phyloP scores from a whole-genome alignment of 352 stramenopile species.

The Phytophthora cajani region DNA sequence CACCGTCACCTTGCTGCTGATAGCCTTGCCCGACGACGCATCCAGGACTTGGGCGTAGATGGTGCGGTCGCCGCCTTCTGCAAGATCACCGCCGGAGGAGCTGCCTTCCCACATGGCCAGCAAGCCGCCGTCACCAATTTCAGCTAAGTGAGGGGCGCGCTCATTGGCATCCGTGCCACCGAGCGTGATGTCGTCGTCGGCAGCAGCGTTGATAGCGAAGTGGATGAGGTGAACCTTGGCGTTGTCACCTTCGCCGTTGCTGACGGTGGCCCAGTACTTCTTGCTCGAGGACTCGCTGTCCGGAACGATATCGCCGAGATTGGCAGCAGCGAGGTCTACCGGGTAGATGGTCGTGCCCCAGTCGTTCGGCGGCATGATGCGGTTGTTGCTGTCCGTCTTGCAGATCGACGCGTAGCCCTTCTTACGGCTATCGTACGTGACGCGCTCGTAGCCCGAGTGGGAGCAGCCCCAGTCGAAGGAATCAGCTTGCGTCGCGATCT shows the following conservation, averaged over 20 bases:
- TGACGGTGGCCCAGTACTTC: conserved; percentile 63
- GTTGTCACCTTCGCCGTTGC: conserved; percentile 39
- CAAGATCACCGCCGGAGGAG: conserved; percentile 37
- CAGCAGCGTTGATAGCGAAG: conserved; percentile 46
- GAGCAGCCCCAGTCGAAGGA: conserved; percentile 63
- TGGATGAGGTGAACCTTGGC: conserved; percentile 58
- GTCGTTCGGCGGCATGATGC: conserved; percentile 60
- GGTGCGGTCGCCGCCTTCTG: conserved; percentile 18
- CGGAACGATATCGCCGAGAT: conserved; percentile 59
- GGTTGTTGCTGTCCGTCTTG: conserved; percentile 72
- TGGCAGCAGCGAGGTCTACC: conserved; percentile 48
- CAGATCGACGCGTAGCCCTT: conserved; percentile 53
- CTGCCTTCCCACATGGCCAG: conserved; percentile 53
- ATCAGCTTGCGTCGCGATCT: conserved; percentile 40
- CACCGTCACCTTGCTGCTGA: conserved; percentile 56
- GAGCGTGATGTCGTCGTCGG: conserved; percentile 53
- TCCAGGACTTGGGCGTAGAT: conserved; percentile 62
- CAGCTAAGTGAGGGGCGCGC: conserved; percentile 49
- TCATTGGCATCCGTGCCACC: conserved; percentile 49
- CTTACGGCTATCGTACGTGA: conserved; percentile 50
- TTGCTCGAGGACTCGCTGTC: conserved; percentile 28
- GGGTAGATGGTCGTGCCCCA: conserved; percentile 57
- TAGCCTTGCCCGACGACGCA: conserved; percentile 40
- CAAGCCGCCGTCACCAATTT: conserved; percentile 42
- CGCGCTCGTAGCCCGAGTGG: conserved; percentile 61